A percentile compares a stretch with the other conserved stretches of the same genome.
phyloP scores from a whole-genome alignment of 805 yeast genomes.

The Candida alai region DNA sequence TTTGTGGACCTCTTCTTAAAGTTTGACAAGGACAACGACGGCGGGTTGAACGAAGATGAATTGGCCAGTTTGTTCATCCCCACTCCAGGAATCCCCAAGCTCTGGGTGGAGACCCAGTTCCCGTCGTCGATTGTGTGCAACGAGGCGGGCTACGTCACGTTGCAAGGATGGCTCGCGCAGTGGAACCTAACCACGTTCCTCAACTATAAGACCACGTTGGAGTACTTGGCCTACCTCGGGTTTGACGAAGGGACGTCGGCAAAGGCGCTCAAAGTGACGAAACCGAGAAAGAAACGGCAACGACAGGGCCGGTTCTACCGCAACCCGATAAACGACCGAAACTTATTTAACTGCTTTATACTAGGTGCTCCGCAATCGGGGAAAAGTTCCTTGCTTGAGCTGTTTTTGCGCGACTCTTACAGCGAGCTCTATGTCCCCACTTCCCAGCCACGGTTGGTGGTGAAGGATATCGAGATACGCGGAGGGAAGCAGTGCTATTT shows the following conservation, averaged over 20 bases:
- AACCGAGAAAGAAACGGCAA: slow-evolving; percentile 69
- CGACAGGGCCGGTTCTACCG: slow-evolving; percentile 62
- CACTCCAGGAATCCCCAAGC: slow-evolving; percentile 87
- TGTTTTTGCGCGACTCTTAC: slow-evolving; percentile 64
- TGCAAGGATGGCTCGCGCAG: slow-evolving; percentile 98
- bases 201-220: slow-evolving; percentile 78
- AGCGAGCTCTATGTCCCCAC: slow-evolving; percentile 77
- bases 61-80: slow-evolving; percentile 69
- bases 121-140: slow-evolving; percentile 87
- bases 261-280: slow-evolving; percentile 64
- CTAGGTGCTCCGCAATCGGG: slow-evolving; percentile 87
- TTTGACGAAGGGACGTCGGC: slow-evolving; percentile 52
- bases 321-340: slow-evolving; percentile 70
- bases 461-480: slow-evolving; percentile 85
- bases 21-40: slow-evolving; percentile 94
- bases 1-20: slow-evolving; percentile 83
- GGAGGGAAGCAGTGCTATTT: slow-evolving; percentile 96
- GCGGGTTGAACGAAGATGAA: slow-evolving; percentile 81
- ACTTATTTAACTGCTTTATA: slow-evolving; percentile 87
- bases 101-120: slow-evolving; percentile 83
- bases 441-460: slow-evolving; percentile 74
- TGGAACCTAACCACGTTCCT: slow-evolving; percentile 96
- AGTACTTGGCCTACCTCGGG: slow-evolving; percentile 86
- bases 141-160: slow-evolving; percentile 82
- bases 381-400: slow-evolving; percentile 77